Evolutionary conservation across 2,329 filamentous ascomycete species (phyloP), one percentile per base, ranked within the genome.

Genomic region (Plectosphaerella plurivora): DNA sequence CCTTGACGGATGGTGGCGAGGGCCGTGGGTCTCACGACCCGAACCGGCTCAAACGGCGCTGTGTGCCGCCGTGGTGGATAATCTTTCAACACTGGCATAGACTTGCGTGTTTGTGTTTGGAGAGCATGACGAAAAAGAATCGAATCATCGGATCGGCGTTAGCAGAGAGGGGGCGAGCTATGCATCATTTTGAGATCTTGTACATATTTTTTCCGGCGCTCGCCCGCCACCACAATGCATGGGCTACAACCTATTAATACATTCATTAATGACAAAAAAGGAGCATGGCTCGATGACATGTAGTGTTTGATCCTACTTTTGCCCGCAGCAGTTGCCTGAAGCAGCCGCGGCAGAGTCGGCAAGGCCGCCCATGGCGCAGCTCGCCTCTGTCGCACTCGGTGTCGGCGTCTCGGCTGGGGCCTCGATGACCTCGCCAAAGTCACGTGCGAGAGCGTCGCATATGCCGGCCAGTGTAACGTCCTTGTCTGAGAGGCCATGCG

Each of bases 401-500:
- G 3, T 39, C 25, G 45, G 50, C 51, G 62, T 15, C 20, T 41
- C 39, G 3, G 48, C 14, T 15, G 11, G 16, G 14, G 42, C 66
- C 39, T 69, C 61, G 16, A 50, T 16, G 14, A 76, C 60, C 65
- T 86, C 84, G 36, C 81, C 82, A 63, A 83, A 78, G 56, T 79
- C 75, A 15, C 59, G 62, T 25, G 82, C 84, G 7, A 83, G 67
- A 22, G 72, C 64, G 65, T 89, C 87, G 61, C 86, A 89, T 55
- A 81, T 72, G 5, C 65, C 62, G 0, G 87, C 87, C 67, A 90
- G 77, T 37, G 73, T 61, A 25, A 87, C 68, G 62, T 90, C 87
- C 62, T 82, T 83, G 18, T 69, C 68, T 0, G 83, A 86, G n/a
- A 91, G 69, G 1, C 87, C 87, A 9, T 73, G 69, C 1, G 86